phyloP scores from a whole-genome alignment of 1,284 basidiomycete genomes.

The Marasmius oreades region DNA sequence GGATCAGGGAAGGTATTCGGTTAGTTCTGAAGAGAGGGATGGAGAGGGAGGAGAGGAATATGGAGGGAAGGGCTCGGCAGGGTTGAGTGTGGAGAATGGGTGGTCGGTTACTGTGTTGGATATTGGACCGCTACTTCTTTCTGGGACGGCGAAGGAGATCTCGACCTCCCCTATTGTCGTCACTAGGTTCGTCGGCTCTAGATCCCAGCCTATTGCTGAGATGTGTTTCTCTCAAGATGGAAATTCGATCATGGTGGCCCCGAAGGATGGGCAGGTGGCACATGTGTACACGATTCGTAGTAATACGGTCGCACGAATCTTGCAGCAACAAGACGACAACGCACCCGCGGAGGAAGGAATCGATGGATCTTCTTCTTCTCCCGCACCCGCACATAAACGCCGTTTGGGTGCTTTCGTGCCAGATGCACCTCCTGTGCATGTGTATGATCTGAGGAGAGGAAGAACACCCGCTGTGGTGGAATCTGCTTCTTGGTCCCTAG shows the following conservation, averaged over 20 bases:
- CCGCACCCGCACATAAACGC: conserved; percentile 11
- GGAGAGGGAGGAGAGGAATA: conserved; percentile 6
- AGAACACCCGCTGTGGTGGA: conserved; percentile 67
- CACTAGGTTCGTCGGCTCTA: conserved; percentile 45
- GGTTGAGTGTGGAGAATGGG: conserved; percentile 24
- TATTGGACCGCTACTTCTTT: conserved; percentile 35
- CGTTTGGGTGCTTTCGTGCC: conserved; percentile 13
- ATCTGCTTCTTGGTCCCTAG: conserved; percentile 51
- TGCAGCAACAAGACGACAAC: not conserved
- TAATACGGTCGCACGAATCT: conserved; percentile 15
- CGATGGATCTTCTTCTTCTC: not conserved
- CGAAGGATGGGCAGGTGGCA: conserved; percentile 57
- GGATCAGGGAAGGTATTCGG: conserved; percentile 7
- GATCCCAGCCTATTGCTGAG: conserved; percentile 45
- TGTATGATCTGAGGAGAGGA: conserved; percentile 71
- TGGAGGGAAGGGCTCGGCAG: not conserved
- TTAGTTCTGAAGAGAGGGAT: conserved; percentile 10
- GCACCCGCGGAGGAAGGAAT: not conserved
- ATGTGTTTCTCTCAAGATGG: conserved; percentile 62
- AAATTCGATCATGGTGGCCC: conserved; percentile 51
- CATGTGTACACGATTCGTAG: conserved; percentile 55
- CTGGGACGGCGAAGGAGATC: conserved; percentile 4
- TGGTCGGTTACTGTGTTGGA: conserved; percentile 56
- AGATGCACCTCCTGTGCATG: conserved; percentile 44
- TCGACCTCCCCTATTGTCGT: conserved; percentile 28